Evolutionary conservation across 108 stramenopile genomes (phyloP), one percentile per base, ranked within the genome.

Genomic region (Aureococcus anophagefferens): DNA sequence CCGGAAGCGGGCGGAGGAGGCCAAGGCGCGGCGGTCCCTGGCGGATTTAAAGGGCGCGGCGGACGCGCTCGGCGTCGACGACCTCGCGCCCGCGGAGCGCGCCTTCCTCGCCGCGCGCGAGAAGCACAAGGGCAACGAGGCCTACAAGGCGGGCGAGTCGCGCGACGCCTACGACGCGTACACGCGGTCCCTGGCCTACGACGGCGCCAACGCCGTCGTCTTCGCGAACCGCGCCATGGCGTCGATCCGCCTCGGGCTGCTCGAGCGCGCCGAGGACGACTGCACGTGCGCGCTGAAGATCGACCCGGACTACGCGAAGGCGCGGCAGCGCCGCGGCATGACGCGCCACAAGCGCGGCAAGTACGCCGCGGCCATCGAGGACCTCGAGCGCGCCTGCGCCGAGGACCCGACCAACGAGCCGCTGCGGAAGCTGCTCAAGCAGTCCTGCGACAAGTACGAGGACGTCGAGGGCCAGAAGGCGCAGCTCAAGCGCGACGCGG

Each of bases 101-200:
- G 21, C 17, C 17, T 25, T 59, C 51, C 13, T 59, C 70, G 72
- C 82, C 13, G 36, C 68, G 1, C 59, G 78, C 9, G 88, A 89
- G 63, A 74, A 79, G 36, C 68, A 75, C 45, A 89, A 88, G 76
- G 89, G 89, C 1, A 89, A 89, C 67, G 89, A 89, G 64, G 81
- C 73, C 67, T 88, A 83, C 68, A 63, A 67, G 15, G 59, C 67
- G 5, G 33, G 68, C 0, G 83, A 89, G 36, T 46, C 65, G n/a
- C 74, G 84, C 46, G 80, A 79, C 37, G 81, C 87, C 31, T 30
- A 76, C 4, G 33, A 45, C 16, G 73, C 69, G 72, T 89, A 88
- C 51, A 73, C 87, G 35, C 68, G 81, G 13, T 72, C 77, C 32
- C 65, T 85, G 46, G 33, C 74, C 0, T 65, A 80, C 16, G 62